phyloP scores from a whole-genome alignment of 495 filamentous ascomycete genomes.

The Aspergillus bridgeri region DNA sequence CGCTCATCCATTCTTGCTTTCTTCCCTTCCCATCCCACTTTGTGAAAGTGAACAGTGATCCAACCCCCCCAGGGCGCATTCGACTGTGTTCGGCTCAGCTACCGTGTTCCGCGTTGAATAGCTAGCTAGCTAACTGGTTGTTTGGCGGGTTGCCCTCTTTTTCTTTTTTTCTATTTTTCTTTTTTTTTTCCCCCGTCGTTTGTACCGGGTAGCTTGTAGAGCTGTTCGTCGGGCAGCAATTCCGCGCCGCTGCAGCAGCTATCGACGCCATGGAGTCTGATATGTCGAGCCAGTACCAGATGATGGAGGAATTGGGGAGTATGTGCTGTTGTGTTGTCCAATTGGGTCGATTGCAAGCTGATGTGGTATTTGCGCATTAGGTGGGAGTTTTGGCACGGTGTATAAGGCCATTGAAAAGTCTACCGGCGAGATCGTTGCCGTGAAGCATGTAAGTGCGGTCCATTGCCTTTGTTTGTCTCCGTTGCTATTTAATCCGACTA shows the following conservation, averaged over 20 bases:
- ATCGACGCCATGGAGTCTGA: conserved; percentile 48
- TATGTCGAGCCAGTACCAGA: conserved; percentile 79
- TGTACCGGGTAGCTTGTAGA: neutral
- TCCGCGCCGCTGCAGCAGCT: neutral
- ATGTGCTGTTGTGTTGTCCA: conserved; percentile 34
- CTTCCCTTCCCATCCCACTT: conserved; percentile 7
- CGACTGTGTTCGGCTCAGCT: conserved; percentile 14
- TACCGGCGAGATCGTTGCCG: conserved; percentile 85
- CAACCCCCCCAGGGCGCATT: neutral
- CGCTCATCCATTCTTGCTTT: conserved; percentile 7
- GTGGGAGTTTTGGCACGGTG: conserved; percentile 93
- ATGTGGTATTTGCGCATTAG: conserved; percentile 31
- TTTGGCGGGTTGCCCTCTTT: conserved; percentile 7
- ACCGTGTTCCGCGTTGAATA: conserved; percentile 10
- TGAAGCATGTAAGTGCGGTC: conserved; percentile 72
- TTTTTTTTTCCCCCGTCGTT: neutral
- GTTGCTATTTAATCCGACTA: conserved; percentile 17
- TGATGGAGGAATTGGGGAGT: conserved; percentile 92
- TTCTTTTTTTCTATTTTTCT: conserved; percentile 13
- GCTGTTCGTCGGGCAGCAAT: neutral
- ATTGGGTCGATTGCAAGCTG: conserved; percentile 5
- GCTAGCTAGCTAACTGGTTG: conserved; percentile 13
- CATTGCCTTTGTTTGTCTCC: conserved; percentile 4
- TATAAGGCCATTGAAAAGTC: conserved; percentile 89
- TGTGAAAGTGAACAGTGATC: no score